These are phyloP conservation scores for Zygosaccharomyces pseudobailii DNA, from an alignment of 1,139 yeast genomes.

Conservation along the genomic window DNA sequence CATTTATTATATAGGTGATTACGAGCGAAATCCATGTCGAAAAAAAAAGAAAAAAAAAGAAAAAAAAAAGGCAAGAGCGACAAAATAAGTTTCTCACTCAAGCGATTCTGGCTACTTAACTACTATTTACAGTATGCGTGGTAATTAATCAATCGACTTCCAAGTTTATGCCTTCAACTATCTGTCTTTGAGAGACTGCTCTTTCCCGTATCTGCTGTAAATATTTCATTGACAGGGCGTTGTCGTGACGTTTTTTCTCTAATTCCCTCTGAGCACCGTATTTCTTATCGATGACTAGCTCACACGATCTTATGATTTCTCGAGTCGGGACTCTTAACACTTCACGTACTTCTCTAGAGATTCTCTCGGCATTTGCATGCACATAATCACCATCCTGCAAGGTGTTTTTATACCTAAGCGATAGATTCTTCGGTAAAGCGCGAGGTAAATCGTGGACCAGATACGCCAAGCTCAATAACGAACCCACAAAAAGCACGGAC, in stretches of 20 bases:
- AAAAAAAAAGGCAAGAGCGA: neutral
- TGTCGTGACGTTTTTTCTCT: constrained; percentile 46
- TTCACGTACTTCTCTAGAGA: constrained; percentile 75
- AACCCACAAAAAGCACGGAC: constrained; percentile 44
- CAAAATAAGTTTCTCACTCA: neutral
- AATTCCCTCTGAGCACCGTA: constrained; percentile 23
- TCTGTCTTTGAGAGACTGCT: constrained; percentile 43
- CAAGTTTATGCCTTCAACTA: constrained; percentile 49
- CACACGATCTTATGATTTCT: constrained; percentile 76
- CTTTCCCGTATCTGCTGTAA: constrained; percentile 52
- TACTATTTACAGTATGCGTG: neutral
- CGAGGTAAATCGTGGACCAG: constrained; percentile 77
- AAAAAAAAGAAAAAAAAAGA: neutral
- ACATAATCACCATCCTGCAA: constrained; percentile 68
- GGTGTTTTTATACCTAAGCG: constrained; percentile 61
- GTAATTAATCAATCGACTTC: constrained; percentile 37
- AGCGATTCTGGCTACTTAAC: neutral
- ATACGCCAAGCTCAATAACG: constrained; percentile 60
- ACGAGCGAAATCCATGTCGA: neutral
- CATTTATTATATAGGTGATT: neutral
- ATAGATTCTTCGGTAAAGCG: constrained; percentile 81
- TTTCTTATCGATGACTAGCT: constrained; percentile 34
- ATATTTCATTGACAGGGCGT: constrained; percentile 54
- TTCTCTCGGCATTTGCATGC: constrained; percentile 69
- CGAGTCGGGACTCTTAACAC: constrained; percentile 79